phyloP scores from a whole-genome alignment of 805 yeast genomes.

The Ogataea corticis region DNA sequence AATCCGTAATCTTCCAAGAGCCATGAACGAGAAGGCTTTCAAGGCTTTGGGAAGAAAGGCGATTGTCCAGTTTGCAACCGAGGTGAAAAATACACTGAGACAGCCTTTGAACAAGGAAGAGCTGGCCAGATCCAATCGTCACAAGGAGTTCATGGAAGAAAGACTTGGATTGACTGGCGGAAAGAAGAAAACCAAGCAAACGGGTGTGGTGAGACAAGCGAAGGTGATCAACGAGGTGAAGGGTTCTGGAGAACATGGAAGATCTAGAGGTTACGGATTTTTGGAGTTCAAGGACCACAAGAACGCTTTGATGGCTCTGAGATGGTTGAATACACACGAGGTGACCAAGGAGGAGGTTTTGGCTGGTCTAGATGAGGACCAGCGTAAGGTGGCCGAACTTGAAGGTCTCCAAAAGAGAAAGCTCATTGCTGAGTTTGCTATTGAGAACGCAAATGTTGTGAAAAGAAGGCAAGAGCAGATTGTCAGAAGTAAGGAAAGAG shows the following conservation, averaged over 20 bases:
- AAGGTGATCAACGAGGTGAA: constrained; percentile 92
- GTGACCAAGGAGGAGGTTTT: constrained; percentile 70
- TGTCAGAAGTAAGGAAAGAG: constrained; percentile 32
- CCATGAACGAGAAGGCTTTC: constrained; percentile 83
- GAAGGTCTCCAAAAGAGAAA: constrained; percentile 67
- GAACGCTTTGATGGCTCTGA: constrained; percentile 89
- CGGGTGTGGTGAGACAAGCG: constrained; percentile 91
- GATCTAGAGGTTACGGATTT: constrained; percentile 97
- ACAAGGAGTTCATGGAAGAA: constrained; percentile 44
- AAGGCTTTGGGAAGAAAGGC: constrained; percentile 94
- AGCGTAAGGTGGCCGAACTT: constrained; percentile 51
- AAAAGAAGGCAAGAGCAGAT: constrained; percentile 82
- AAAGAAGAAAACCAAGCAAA: constrained; percentile 65
- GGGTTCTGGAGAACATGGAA: constrained; percentile 81
- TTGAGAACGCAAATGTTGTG: constrained; percentile 92
- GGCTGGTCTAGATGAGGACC: constrained; percentile 72
- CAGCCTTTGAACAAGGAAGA: constrained; percentile 91
- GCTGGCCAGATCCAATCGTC: constrained; percentile 71
- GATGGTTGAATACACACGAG: constrained; percentile 95
- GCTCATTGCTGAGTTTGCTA: constrained; percentile 90
- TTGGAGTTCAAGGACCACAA: constrained; percentile 90
- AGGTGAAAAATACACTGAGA: constrained; percentile 71
- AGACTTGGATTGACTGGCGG: constrained; percentile 37
- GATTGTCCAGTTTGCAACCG: constrained; percentile 90
- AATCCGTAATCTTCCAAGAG: constrained; percentile 88